phyloP scores from a whole-genome alignment of 768 basidiomycete genomes.

The Tremella mesenterica region DNA sequence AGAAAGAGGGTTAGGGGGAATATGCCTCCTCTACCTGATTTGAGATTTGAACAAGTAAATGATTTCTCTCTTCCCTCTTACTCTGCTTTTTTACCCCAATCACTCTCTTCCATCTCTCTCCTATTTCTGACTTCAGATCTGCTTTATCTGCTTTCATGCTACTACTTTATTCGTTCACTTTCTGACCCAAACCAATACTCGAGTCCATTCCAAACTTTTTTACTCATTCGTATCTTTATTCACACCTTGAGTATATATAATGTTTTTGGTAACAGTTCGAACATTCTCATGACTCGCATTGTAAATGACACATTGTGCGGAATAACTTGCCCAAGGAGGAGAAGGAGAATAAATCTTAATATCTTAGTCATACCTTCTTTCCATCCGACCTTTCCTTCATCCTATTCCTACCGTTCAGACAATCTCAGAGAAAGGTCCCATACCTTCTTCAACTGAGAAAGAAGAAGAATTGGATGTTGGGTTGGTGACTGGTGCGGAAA shows the following conservation, averaged over 20 bases:
- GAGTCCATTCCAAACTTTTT: neutral
- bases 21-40: conserved; percentile 38
- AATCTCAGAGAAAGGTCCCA: conserved; percentile 12
- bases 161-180: neutral
- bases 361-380: conserved; percentile 40
- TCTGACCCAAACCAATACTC: neutral
- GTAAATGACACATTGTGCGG: too few relatives aligned
- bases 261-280: too few relatives aligned
- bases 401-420: conserved; percentile 18
- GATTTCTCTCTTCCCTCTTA: neutral
- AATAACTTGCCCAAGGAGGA: neutral
- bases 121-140: neutral
- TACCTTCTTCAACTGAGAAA: conserved; percentile 2
- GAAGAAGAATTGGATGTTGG: conserved; percentile 6
- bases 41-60: conserved; percentile 42
- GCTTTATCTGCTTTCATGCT: neutral
- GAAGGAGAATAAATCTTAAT: neutral
- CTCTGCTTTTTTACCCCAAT: neutral
- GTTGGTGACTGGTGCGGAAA: conserved; percentile 21
- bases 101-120: too few relatives aligned
- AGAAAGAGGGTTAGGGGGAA: conserved; percentile 23
- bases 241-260: neutral
- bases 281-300: too few relatives aligned
- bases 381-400: conserved; percentile 40
- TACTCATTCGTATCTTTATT: neutral